A percentile compares a stretch with the other conserved stretches of the same genome.
Conservation (phyloP, 1,139 yeast genomes). For the Suhomyces guaymorum region DNA sequence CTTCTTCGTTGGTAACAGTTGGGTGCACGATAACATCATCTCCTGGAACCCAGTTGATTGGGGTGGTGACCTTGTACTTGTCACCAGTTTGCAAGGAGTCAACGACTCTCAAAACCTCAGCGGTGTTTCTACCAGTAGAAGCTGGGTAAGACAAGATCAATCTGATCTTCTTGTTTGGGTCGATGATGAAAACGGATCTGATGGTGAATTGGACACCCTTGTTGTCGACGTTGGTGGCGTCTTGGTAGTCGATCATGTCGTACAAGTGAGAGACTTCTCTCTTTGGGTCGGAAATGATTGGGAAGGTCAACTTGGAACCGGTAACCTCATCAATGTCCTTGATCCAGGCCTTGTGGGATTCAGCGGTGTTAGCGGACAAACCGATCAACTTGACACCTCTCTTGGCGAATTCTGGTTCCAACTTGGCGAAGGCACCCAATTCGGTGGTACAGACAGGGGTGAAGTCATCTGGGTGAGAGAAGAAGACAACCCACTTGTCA, state of each 20-base stretch:
- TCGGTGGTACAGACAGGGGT: constrained; percentile 96
- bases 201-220: constrained; percentile 72
- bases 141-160: constrained; percentile 85
- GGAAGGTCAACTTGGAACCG: constrained; percentile 73
- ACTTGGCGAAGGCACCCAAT: constrained; percentile 84
- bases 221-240: constrained; percentile 69
- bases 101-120: constrained; percentile 82
- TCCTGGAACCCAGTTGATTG: constrained; percentile 73
- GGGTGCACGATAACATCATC: constrained; percentile 91
- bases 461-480: constrained; percentile 92
- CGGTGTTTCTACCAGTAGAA: constrained; percentile 86
- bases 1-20: constrained; percentile 74
- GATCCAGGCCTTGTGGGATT: constrained; percentile 78
- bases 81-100: constrained; percentile 85
- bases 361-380: constrained; percentile 76
- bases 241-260: constrained; percentile 91
- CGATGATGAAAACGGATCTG: constrained; percentile 86
- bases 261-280: constrained; percentile 79
- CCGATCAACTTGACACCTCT: constrained; percentile 85
- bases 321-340: constrained; percentile 82
- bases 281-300: constrained; percentile 81
- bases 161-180: constrained; percentile 83
- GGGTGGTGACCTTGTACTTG: constrained; percentile 78
- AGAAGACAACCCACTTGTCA: constrained; percentile 78
- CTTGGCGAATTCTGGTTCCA: constrained; percentile 78